Evolutionary conservation across 2,329 filamentous ascomycete genomes (phyloP), one percentile per base, ranked within the genome.

Genomic region (Hymenoscyphus infarciens): DNA sequence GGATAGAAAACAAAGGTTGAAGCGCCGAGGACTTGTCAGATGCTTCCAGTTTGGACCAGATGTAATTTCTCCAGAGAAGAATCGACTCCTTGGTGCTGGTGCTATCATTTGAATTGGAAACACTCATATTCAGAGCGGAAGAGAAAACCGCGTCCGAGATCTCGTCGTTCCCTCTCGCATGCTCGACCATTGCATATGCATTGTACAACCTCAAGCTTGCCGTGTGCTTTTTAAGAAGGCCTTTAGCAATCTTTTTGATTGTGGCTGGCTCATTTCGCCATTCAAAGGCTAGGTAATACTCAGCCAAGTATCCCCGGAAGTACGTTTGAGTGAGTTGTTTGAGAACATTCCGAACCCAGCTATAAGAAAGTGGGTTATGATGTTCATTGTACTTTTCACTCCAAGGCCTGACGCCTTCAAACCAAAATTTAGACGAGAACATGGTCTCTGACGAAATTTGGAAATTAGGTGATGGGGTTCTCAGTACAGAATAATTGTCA

Each of bases 151-250:
- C 86, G 25, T 80, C 77, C 4, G 89, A 87, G 56, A 85, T 78
- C 0, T 83, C 79, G 1, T 72, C 68, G 27, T 88, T 87, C 0
- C 81, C 84, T 33, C 81, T 82, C 1, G 79, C 78, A 67, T 77
- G 81, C 74, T 96, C 91, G 3, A 92, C 84, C 15, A 91, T 76
- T 0, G 89, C 91, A 71, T 94, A 96, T 0, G 87, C 85, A 68
- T 92, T 89, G 75, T 96, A 97, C 0, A 97, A 78, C 15, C 80
- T 78, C 2, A 90, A 74, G 68, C 86, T 88, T 0, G 84, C 80
- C 0, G 87, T 80, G 61, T 85, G 83, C 56, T 81, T 81, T 71
- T 90, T 94, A n/a, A 97, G 75, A 0, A 96, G 77, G 6, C 77
- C 76, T 70, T 91, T 96, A 0, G 91, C 90, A 6, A 82, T 79